Conservation (phyloP, 805 yeast species). For the Nematodospora valgi region DNA sequence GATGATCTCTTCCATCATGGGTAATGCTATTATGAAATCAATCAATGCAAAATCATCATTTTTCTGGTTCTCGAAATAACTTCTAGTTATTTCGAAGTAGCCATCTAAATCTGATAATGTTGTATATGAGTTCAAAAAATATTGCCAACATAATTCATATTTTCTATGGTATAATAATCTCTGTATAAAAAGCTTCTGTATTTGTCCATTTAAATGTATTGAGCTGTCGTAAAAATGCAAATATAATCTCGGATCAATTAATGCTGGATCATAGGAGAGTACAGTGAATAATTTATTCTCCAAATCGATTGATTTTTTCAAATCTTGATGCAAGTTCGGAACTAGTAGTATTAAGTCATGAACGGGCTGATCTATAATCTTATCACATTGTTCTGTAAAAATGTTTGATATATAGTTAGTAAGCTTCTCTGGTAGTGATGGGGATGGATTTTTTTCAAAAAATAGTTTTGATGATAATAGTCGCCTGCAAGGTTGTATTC, state of each 20-base stretch:
- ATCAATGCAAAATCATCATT: constrained; percentile 24
- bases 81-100: constrained; percentile 24
- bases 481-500: constrained; percentile 1
- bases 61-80: constrained; percentile 15
- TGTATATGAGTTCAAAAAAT: constrained; percentile 21
- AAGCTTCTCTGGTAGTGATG: background rate
- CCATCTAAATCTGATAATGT: constrained; percentile 38
- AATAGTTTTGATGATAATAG: constrained; percentile 1
- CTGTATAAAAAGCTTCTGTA: constrained; percentile 23
- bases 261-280: constrained; percentile 28
- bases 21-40: constrained; percentile 22
- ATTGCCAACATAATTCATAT: constrained; percentile 29
- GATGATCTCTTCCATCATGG: constrained; percentile 12
- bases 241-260: constrained; percentile 28
- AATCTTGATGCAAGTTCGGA: constrained; percentile 14
- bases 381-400: constrained; percentile 1
- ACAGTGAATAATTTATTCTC: constrained; percentile 26
- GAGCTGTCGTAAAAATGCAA: constrained; percentile 14
- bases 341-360: constrained; percentile 5
- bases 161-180: constrained; percentile 29
- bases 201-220: constrained; percentile 11
- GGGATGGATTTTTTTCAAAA: background rate
- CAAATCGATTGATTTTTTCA: constrained; percentile 24
- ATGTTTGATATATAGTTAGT: constrained; percentile 2
- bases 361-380: background rate